Evolutionary conservation across 192 early-diverging fungal species (phyloP), one percentile per base, ranked within the genome.

Genomic region (Funneliformis geosporum): DNA sequence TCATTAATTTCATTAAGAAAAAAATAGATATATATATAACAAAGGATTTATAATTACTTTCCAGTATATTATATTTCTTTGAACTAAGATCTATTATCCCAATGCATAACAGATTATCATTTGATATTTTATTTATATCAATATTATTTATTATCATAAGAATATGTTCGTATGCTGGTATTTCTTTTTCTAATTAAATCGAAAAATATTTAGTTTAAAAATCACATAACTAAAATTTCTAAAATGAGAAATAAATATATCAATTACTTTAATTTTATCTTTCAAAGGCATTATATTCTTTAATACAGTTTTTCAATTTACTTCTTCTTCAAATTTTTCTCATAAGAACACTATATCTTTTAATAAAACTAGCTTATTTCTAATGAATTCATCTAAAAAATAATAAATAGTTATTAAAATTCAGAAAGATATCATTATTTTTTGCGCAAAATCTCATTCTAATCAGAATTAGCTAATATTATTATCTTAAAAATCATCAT

Each of bases 61-160:
- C 69, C 5, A 2, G 40, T 43, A 71, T 71, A 71, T 42, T 71
- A 42, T 71, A 71, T 71, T 68, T 71, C 3, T 71, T 39, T 42
- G 40, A 71, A 43, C 69, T 71, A 71, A 71, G 69, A 71, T 71
- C 40, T 12, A 71, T 71, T 14, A 71, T 27, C 43, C 69, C 69
- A 40, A 71, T 71, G 43, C 69, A 71, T 43, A 38, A 23, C 43
- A 39, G 69, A 47, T 71, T 39, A 23, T 71, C 69, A n/a, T 71
- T 71, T 71, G 8, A 71, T 71, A 71, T 43, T 71, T 42, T 16
- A 40, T 12, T 16, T 5, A 71, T 40, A 71, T 71, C 40, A 23
- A 42, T 71, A 71, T 71, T 71, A 40, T 39, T 71, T 27, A 46
- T 43, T 71, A 5, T 71, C 43, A 39, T 28, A 25, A 71, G 43